These are phyloP conservation scores for Perkinsus chesapeaki DNA, from an alignment of 169 alveolate species.

Conservation along the genomic window DNA sequence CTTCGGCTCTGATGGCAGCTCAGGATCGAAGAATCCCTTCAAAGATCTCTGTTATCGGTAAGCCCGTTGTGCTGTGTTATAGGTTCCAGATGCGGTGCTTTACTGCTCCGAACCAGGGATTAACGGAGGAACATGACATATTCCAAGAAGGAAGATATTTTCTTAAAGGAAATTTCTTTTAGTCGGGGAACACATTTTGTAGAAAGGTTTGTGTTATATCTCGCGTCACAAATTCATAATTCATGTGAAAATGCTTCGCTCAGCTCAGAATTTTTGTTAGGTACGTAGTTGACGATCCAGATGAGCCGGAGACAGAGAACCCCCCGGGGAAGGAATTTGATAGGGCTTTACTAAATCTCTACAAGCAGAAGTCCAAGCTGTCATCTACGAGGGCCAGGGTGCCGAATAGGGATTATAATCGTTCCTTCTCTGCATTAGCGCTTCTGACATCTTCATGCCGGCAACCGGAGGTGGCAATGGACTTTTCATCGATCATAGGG, in stretches of 20 bases:
- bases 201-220: too few species aligned
- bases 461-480: neutral
- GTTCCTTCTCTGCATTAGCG: neutral
- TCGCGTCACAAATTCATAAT: too few species aligned
- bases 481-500: neutral
- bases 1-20: neutral
- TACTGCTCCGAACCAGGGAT: too few species aligned
- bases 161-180: too few species aligned
- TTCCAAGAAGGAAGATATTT: too few species aligned
- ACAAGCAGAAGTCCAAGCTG: neutral
- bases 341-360: neutral
- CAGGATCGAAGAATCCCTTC: neutral
- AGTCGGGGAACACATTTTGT: too few species aligned
- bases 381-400: neutral
- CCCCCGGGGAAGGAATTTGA: neutral
- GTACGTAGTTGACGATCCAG: neutral
- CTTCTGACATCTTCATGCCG: neutral
- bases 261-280: neutral
- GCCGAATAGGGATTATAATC: neutral
- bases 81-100: too few species aligned
- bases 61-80: neutral
- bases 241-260: too few species aligned
- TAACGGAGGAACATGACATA: too few species aligned
- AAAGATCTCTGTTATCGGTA: neutral
- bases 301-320: neutral